These are phyloP conservation scores for Thielaviopsis populi DNA, from an alignment of 2,329 filamentous ascomycete genomes.

Conservation along the genomic window DNA sequence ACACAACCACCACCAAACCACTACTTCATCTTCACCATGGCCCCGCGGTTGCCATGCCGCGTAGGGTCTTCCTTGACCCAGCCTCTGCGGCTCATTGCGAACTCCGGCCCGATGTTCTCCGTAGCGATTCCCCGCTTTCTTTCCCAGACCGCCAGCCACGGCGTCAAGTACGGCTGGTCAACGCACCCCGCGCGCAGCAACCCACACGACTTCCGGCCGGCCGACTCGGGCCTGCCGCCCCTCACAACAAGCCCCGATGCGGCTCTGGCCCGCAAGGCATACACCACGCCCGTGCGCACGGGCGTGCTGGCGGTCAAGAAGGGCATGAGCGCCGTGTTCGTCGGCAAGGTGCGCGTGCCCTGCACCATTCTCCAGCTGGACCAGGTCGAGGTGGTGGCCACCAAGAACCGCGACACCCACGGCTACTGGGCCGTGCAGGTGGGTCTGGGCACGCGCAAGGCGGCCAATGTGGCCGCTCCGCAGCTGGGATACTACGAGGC, in stretches of 20 bases:
- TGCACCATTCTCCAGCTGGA: conserved; percentile 93
- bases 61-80: conserved; percentile 6
- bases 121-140: conserved; percentile 18
- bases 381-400: conserved; percentile 72
- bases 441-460: conserved; percentile 58
- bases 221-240: conserved; percentile 38
- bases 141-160: conserved; percentile 33
- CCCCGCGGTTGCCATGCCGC: conserved; percentile 14
- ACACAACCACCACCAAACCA: not conserved
- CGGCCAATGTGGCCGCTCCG: conserved; percentile 65
- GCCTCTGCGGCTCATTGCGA: not conserved
- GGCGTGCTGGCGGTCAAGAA: conserved; percentile 81
- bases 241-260: conserved; percentile 45
- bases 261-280: conserved; percentile 42
- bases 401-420: conserved; percentile 66
- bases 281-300: conserved; percentile 51
- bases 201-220: conserved; percentile 46
- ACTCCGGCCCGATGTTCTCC: not conserved
- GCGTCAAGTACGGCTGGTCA: conserved; percentile 46
- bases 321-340: conserved; percentile 88
- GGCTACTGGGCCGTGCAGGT: conserved; percentile 94
- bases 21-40: conserved; percentile 2
- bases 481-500: conserved; percentile 77
- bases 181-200: conserved; percentile 38
- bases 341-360: conserved; percentile 59